These are phyloP conservation scores for Microbotryum lychnidis-dioicae DNA, from an alignment of 1,284 basidiomycete genomes.

Conservation along the genomic window DNA sequence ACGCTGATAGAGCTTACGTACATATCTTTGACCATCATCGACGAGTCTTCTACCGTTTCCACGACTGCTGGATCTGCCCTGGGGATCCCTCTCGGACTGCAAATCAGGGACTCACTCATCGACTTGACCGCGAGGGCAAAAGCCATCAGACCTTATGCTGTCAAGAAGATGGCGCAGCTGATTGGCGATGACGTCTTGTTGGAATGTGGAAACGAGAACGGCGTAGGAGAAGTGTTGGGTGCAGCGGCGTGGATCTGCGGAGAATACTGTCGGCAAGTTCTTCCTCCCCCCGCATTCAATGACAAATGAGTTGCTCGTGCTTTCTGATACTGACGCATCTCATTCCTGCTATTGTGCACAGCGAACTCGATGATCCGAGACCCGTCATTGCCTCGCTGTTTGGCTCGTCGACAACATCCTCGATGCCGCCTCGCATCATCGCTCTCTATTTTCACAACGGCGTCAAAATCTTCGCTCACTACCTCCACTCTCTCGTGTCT, in stretches of 20 bases:
- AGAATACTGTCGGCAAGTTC: slow-evolving; percentile 69
- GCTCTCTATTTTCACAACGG: slow-evolving; percentile 72
- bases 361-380: slow-evolving; percentile 36
- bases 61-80: slow-evolving; percentile 52
- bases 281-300: accelerated
- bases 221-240: slow-evolving; percentile 66
- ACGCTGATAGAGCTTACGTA: slow-evolving; percentile 83
- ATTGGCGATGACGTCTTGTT: slow-evolving; percentile 68
- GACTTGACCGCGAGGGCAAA: slow-evolving; percentile 78
- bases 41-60: slow-evolving; percentile 3
- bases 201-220: slow-evolving; percentile 45
- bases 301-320: background rate
- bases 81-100: slow-evolving; percentile 45
- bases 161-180: slow-evolving; percentile 68
- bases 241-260: slow-evolving; percentile 93
- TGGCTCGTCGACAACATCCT: slow-evolving; percentile 48
- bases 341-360: background rate
- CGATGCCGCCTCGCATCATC: slow-evolving; percentile 55
- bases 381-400: slow-evolving; percentile 49
- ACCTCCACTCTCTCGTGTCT: slow-evolving; percentile 64
- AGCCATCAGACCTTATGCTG: slow-evolving; percentile 65
- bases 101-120: slow-evolving; percentile 53
- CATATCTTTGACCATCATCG: slow-evolving; percentile 48
- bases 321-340: background rate
- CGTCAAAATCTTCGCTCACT: slow-evolving; percentile 77